Conservation (phyloP, 768 basidiomycete species). For the Leccinum aurantiacum region DNA sequence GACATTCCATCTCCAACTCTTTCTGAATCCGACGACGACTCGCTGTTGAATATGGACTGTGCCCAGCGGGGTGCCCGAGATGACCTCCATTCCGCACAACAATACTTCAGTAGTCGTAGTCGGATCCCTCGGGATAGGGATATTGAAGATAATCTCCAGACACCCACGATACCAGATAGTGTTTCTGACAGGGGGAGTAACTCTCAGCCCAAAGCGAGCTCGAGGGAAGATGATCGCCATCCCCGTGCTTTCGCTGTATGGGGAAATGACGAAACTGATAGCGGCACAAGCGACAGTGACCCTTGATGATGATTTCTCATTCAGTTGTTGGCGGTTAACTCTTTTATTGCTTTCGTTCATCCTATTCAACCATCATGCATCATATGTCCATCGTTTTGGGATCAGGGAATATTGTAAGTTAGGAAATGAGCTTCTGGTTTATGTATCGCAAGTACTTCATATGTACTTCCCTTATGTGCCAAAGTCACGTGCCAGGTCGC, state of each 20-base stretch:
- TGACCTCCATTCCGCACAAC: conserved; percentile 44
- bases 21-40: conserved; percentile 41
- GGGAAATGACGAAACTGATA: conserved; percentile 89
- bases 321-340: neutral
- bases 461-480: neutral
- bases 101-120: conserved; percentile 45
- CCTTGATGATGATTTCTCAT: conserved; percentile 18
- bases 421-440: neutral
- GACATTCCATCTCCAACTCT: conserved; percentile 34
- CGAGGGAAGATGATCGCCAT: conserved; percentile 27
- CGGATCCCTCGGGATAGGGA: conserved; percentile 64
- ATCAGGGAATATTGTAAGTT: neutral
- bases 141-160: conserved; percentile 55
- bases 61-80: conserved; percentile 52
- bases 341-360: neutral
- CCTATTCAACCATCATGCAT: neutral
- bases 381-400: conserved; percentile 1
- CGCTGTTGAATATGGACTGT: conserved; percentile 34
- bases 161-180: conserved; percentile 54
- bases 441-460: neutral
- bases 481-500: conserved; percentile 14
- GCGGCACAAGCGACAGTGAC: conserved; percentile 76
- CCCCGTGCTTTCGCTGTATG: conserved; percentile 77
- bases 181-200: conserved; percentile 14
- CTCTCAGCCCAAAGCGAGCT: conserved; percentile 11